Base-by-base conservation (phyloP, 164 flowering plant species). In the Dillenia turbinata region DNA sequence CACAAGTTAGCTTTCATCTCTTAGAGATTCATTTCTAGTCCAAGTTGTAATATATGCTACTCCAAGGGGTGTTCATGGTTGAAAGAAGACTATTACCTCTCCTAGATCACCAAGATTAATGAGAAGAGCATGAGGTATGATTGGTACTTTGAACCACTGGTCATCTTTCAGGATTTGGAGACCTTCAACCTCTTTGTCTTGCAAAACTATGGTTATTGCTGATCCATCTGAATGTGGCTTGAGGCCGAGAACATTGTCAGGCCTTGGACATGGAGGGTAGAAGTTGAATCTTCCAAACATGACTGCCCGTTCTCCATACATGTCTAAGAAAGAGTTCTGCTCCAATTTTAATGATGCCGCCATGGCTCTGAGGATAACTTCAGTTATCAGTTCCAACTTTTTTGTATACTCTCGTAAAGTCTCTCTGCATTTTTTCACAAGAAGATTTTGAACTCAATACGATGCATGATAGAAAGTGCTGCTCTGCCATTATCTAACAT, bases 191-290 rank as follows among this genome's bases (percentile, higher is more conserved):
- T 77, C 73, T 57, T 68, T 67, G 65, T 83, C 87, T 67, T 75
- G 87, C 74, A 85, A 67, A 8, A 85, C 61, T 46, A 78, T 19
- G 33, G 90, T 85, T 19, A 79, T 58, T n/a, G 50, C 78, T 5
- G 79, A 66, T 44, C 77, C 84, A 71, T 85, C 90, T 1, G 85
- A 62, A 54, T 85, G 90, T 1, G 90, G 74, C 46, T 81, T 81
- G 11, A 79, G 12, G 2, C 90, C 90, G 2, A 79, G 74, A 54
- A 79, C 72, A 1, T 12, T 52, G 47, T 79, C 81, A 16, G 90
- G 83, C 49, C 71, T 74, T 24, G 76, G 68, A 65, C 87, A 81
- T 9, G 57, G 64, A 6, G 87, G 83, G 51, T 79, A 85, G 45
- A 26, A 78, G 72, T 81, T 79, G 57, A 85, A 76, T 59, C 87